Evolutionary conservation across 1,284 basidiomycete species (phyloP).

Genomic region (Ustilago nuda): DNA sequence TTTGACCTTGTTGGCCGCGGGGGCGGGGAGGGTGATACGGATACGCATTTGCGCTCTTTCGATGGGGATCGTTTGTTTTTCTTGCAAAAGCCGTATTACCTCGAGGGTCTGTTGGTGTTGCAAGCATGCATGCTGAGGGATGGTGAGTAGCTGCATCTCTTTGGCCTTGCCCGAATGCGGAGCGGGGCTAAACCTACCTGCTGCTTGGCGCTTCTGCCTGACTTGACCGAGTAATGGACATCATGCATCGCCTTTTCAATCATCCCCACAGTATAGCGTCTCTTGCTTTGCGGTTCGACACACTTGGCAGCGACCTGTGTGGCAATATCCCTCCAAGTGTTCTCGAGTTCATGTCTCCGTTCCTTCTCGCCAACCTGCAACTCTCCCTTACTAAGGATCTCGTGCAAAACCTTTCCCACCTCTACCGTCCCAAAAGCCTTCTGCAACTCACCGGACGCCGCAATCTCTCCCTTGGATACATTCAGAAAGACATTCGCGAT

Average conservation of each 20-base stretch:
- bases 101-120: slow-evolving; percentile 79
- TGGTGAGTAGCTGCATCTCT: not conserved
- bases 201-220: slow-evolving; percentile 86
- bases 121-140: not conserved
- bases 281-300: slow-evolving; percentile 88
- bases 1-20: slow-evolving; percentile 80
- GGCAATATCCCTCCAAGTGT: slow-evolving; percentile 89
- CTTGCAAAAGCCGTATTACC: slow-evolving; percentile 81
- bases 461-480: slow-evolving; percentile 94
- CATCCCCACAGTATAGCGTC: slow-evolving; percentile 92
- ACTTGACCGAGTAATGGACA: slow-evolving; percentile 89
- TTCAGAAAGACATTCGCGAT: slow-evolving; percentile 96
- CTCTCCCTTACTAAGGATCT: slow-evolving; percentile 96
- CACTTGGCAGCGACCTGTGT: slow-evolving; percentile 94
- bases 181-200: too few species aligned
- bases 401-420: slow-evolving; percentile 80
- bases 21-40: slow-evolving; percentile 80
- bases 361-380: slow-evolving; percentile 98
- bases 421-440: slow-evolving; percentile 89
- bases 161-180: too few species aligned
- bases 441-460: slow-evolving; percentile 86
- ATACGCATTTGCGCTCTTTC: slow-evolving; percentile 93
- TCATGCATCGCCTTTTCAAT: slow-evolving; percentile 98
- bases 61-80: slow-evolving; percentile 85
- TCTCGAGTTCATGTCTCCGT: slow-evolving; percentile 85